These are phyloP conservation scores for Zymoseptoria tritici DNA, from an alignment of 2,329 filamentous ascomycete species.

Conservation along the genomic window DNA sequence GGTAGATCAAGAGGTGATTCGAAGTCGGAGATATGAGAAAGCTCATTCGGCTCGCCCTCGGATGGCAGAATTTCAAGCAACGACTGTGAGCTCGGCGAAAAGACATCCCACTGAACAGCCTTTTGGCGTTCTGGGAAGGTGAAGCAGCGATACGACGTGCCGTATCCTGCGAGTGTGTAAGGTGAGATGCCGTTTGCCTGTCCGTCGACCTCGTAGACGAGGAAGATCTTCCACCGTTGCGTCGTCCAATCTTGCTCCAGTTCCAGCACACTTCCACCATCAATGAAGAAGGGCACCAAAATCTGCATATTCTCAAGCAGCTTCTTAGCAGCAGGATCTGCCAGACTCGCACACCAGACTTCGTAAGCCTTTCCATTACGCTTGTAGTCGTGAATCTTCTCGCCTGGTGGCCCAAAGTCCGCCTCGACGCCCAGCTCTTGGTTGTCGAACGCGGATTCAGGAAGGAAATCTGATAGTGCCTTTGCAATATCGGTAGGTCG, in stretches of 20 bases:
- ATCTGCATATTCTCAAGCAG: constrained; percentile 77
- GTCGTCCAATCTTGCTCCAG: constrained; percentile 64
- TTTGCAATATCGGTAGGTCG: constrained; percentile 62
- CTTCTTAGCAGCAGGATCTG: constrained; percentile 60
- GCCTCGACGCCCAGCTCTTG: constrained; percentile 29
- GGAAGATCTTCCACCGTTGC: constrained; percentile 86
- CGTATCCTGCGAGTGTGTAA: constrained; percentile 85
- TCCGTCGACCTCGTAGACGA: constrained; percentile 45
- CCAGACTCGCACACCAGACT: constrained; percentile 72
- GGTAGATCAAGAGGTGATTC: constrained; percentile 55
- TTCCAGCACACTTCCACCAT: constrained; percentile 75
- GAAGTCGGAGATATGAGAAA: constrained; percentile 20
- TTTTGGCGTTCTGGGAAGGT: constrained; percentile 27
- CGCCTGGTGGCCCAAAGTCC: constrained; percentile 66
- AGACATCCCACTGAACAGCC: constrained; percentile 15
- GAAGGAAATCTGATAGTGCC: constrained; percentile 58
- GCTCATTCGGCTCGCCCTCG: constrained; percentile 10
- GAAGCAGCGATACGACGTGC: constrained; percentile 81
- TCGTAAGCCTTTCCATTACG: constrained; percentile 62
- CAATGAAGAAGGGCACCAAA: constrained; percentile 78
- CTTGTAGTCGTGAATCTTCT: constrained; percentile 58
- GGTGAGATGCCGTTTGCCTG: constrained; percentile 37
- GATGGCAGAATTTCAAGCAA: constrained; percentile 23
- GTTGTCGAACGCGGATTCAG: constrained; percentile 48
- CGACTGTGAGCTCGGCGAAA: constrained; percentile 16